Base-by-base conservation (phyloP, 2,329 filamentous ascomycete genomes). In the Fusarium sp. region DNA sequence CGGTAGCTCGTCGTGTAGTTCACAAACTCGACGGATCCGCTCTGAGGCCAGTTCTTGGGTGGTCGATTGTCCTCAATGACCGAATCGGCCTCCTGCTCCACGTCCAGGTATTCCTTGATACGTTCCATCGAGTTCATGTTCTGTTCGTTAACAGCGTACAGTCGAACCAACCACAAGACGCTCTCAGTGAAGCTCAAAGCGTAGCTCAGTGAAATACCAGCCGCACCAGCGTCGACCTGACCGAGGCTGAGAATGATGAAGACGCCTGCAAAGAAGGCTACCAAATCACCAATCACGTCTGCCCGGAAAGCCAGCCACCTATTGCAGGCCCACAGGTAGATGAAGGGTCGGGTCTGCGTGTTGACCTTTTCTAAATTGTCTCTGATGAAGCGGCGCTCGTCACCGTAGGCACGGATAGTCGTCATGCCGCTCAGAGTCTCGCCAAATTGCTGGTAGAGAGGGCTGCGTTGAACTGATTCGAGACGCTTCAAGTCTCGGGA, bases 41-140 rank as follows among this genome's bases (percentile, higher is more conserved):
- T 88, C 70, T 90, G 92, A 10, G 96, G 96, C 96, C 96, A 99
- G 80, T 93, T 91, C 6, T 88, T 83, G 0, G 93, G 88, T 8
- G 96, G 96, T 31, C 94, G 89, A 73, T 91, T 93, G 68, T 96
- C 91, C 64, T 94, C 91, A 45, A 97, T 89, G 45, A 97, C 86
- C 1, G 93, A 88, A 1, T 89, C 87, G 1, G 96, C 95, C 84
- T 99, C 96, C 82, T 98, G 96, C 77, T 98, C 96, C 1, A 99
- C 93, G 52, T 98, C 94, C 38, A 98, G 89, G 80, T 98, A 99
- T 81, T 99, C 96, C 85, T 98, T 97, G 80, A 99, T 93, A 79
- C 96, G 94, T 84, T 99, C 96, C 58, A 98, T 95, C 4, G 96
- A 96, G 84, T 99, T 99, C 96, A 99, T 98, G 84, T 98, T 98